These are phyloP conservation scores for Didymosphaeria variabile DNA, from an alignment of 2,329 filamentous ascomycete species.

Conservation along the genomic window DNA sequence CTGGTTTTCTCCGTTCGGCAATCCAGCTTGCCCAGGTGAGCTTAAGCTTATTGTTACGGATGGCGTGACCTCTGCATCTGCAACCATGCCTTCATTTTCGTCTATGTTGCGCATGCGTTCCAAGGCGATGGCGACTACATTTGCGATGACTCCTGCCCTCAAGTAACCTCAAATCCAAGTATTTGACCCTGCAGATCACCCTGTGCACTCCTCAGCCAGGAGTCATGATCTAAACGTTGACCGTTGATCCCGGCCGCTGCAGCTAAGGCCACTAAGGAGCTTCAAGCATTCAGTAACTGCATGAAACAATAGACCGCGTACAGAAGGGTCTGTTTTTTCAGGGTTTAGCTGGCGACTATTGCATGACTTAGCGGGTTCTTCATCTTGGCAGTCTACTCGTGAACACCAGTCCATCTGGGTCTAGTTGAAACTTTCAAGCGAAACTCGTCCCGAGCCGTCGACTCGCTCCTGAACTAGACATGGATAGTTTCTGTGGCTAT, in stretches of 20 bases:
- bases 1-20: background rate
- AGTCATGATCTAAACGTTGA: constrained; percentile 3
- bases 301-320: constrained; percentile 7
- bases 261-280: background rate
- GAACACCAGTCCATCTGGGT: background rate
- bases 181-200: constrained; percentile 7
- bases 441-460: constrained; percentile 10
- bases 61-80: background rate
- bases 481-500: constrained; percentile 7
- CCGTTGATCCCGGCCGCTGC: background rate
- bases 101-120: background rate
- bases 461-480: constrained; percentile 6
- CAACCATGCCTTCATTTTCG: background rate
- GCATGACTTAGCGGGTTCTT: background rate
- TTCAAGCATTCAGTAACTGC: constrained; percentile 1
- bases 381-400: background rate
- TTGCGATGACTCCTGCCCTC: background rate
- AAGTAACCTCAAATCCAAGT: background rate
- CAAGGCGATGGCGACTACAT: background rate
- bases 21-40: background rate
- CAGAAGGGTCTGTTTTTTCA: constrained; percentile 2
- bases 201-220: background rate
- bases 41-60: background rate
- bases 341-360: constrained; percentile 1
- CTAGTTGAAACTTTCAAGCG: constrained; percentile 2